phyloP scores from a whole-genome alignment of 148 eudicot species.

The Fagopyrum esculentum region DNA sequence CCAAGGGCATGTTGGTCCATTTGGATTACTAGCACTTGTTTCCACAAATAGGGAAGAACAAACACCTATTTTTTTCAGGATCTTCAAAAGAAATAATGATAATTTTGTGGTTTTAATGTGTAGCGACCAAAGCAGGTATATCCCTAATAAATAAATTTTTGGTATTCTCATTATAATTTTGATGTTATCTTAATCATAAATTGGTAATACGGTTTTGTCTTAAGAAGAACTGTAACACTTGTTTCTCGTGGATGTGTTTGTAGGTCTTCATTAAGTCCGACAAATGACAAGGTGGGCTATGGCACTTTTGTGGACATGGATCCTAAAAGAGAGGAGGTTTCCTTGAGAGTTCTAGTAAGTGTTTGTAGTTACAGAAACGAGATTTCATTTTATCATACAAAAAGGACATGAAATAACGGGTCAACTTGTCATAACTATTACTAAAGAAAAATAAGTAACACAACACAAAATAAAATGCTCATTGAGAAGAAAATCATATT shows the following conservation, averaged over 20 bases:
- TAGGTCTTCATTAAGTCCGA: constrained; percentile 3
- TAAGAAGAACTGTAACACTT: background rate
- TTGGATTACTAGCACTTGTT: background rate
- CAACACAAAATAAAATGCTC: too few species aligned
- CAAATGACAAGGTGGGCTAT: background rate
- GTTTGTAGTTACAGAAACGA: too few species aligned
- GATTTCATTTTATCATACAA: too few species aligned
- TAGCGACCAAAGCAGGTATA: background rate
- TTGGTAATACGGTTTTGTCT: background rate
- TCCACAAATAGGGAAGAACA: background rate
- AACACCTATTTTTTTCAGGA: background rate
- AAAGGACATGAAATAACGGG: too few species aligned
- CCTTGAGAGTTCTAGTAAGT: background rate
- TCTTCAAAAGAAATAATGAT: background rate
- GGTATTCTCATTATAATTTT: background rate
- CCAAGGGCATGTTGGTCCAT: background rate
- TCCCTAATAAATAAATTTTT: background rate
- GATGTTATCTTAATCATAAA: background rate
- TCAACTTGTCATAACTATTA: too few species aligned
- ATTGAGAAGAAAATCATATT: too few species aligned
- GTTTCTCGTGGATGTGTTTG: background rate
- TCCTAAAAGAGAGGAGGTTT: background rate
- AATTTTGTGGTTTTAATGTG: background rate
- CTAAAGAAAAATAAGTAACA: too few species aligned
- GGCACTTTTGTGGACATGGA: background rate